Conservation (phyloP, 2,329 filamentous ascomycete species). For the Zasmidium angulare region DNA sequence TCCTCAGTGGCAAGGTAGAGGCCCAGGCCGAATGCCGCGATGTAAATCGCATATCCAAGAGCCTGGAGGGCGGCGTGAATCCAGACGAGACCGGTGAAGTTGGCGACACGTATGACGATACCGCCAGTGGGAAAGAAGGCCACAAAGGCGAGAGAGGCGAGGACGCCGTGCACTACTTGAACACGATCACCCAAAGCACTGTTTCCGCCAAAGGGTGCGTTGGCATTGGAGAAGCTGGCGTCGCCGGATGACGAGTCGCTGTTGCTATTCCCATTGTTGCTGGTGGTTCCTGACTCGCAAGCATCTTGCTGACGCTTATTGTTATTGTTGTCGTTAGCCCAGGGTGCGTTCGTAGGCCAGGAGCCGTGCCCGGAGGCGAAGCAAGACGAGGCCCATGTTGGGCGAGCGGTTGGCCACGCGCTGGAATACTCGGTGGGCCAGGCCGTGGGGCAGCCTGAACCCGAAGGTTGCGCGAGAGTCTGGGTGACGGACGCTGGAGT, state of each 20-base stretch:
- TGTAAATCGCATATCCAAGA: conserved; percentile 49
- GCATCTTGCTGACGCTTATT: too few relatives aligned
- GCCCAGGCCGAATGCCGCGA: conserved; percentile 54
- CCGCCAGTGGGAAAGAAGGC: conserved; percentile 47
- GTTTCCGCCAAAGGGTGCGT: conserved; percentile 19
- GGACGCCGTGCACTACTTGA: conserved; percentile 44
- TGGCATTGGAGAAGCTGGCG: conserved; percentile 12
- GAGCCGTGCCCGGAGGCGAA: too few relatives aligned
- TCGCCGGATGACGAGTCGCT: background rate
- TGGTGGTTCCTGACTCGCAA: too few relatives aligned
- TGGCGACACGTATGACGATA: conserved; percentile 46
- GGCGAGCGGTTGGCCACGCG: too few relatives aligned
- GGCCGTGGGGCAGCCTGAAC: too few relatives aligned
- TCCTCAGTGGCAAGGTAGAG: conserved; percentile 50
- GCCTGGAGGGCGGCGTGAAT: conserved; percentile 51
- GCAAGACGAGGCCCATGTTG: too few relatives aligned
- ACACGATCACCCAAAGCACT: conserved; percentile 28
- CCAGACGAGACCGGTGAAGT: conserved; percentile 46
- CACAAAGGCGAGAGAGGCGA: conserved; percentile 47
- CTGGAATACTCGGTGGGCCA: too few relatives aligned
- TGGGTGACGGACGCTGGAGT: too few relatives aligned
- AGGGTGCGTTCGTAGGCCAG: too few relatives aligned
- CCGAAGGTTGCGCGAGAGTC: too few relatives aligned
- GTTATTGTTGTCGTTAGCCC: too few relatives aligned
- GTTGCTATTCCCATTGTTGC: too few relatives aligned